phyloP scores from a whole-genome alignment of 768 basidiomycete species.

The Gloeostereum incarnatum region DNA sequence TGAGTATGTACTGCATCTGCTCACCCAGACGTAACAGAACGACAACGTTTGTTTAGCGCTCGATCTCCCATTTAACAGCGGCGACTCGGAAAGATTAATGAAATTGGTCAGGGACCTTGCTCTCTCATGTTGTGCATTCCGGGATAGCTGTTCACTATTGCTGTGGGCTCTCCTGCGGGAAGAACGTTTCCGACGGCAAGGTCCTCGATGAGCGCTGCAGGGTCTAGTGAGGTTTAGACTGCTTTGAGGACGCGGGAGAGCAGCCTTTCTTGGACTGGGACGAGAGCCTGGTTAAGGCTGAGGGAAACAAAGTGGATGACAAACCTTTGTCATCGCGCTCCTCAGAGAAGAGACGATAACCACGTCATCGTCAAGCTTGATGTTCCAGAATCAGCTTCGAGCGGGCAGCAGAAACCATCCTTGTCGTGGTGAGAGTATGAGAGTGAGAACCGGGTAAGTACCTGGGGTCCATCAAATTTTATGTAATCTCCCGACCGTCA shows the following conservation, averaged over 20 bases:
- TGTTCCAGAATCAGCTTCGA: slow-evolving; percentile 63
- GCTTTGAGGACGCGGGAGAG: slow-evolving; percentile 70
- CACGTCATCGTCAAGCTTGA: slow-evolving; percentile 76
- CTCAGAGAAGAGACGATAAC: slow-evolving; percentile 86
- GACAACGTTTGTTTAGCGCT: not conserved
- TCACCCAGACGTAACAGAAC: not conserved
- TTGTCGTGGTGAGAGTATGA: slow-evolving; percentile 6
- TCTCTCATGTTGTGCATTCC: too few relatives aligned
- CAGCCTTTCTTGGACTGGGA: slow-evolving; percentile 71
- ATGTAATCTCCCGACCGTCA: too few relatives aligned
- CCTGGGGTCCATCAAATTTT: too few relatives aligned
- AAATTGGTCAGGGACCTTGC: not conserved
- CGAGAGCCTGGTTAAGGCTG: slow-evolving; percentile 5
- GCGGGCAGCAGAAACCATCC: slow-evolving; percentile 26
- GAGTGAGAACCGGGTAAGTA: too few relatives aligned
- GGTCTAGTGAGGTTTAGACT: slow-evolving; percentile 65
- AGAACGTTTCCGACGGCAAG: slow-evolving; percentile 84
- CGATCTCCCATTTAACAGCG: not conserved
- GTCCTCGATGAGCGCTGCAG: slow-evolving; percentile 76
- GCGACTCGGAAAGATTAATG: not conserved
- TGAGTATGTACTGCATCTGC: not conserved
- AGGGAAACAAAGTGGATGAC: slow-evolving; percentile 8
- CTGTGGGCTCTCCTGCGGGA: too few relatives aligned
- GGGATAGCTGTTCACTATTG: too few relatives aligned
- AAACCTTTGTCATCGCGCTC: slow-evolving; percentile 86